phyloP scores from a whole-genome alignment of 1,284 basidiomycete genomes.

The Schizophyllum amplum region DNA sequence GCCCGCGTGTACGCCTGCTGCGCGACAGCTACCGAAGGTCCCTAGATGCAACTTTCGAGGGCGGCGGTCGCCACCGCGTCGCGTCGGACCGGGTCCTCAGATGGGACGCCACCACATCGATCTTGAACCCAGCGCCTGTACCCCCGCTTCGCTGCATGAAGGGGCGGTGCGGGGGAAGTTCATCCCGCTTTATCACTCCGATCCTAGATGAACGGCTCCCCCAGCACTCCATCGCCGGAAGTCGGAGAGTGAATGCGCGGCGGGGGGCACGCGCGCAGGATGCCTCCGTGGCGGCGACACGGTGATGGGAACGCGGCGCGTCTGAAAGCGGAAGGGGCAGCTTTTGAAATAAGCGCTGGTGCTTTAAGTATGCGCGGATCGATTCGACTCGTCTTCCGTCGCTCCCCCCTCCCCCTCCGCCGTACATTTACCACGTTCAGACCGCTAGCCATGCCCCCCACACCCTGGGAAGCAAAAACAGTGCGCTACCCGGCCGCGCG shows the following conservation, averaged over 20 bases:
- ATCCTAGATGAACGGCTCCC: background rate
- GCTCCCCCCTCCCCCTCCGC: too few relatives aligned
- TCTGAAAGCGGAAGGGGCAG: background rate
- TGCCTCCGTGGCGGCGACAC: background rate
- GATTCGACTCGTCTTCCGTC: background rate
- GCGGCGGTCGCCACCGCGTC: too few relatives aligned
- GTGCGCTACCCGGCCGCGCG: conserved; percentile 49
- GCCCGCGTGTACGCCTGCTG: background rate
- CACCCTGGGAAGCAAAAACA: background rate
- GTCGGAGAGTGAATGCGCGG: background rate
- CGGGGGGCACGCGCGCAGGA: too few relatives aligned
- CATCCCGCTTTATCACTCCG: too few relatives aligned
- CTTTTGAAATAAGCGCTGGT: background rate
- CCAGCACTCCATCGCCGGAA: background rate
- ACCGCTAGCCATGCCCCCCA: background rate
- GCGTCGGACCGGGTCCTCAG: too few relatives aligned
- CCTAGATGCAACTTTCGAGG: too few relatives aligned
- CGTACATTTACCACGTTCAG: background rate
- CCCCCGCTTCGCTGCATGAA: background rate
- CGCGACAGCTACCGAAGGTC: too few relatives aligned
- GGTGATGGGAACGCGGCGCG: background rate
- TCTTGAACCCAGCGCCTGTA: too few relatives aligned
- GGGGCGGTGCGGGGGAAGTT: background rate
- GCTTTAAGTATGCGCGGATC: background rate
- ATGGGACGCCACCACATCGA: too few relatives aligned